A percentile compares a stretch with the other conserved stretches of the same genome.
Conservation (phyloP, 371 early-diverging fungal species). For the Actinomortierella ambigua region DNA sequence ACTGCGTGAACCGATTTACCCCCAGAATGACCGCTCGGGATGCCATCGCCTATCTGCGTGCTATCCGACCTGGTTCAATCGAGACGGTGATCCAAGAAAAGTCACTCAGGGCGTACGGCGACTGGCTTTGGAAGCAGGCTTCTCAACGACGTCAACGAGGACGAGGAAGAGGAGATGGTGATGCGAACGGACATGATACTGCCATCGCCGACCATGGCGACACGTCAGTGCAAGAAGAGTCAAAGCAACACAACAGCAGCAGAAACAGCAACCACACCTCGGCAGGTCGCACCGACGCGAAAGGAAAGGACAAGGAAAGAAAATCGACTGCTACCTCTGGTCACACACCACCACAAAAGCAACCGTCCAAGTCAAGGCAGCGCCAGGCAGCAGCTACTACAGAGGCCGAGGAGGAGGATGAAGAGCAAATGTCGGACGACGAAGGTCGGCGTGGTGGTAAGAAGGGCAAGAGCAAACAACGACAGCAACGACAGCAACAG, state of each 20-base stretch:
- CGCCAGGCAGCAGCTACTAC: not conserved
- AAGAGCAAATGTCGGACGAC: constrained; percentile 21
- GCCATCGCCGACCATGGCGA: no score
- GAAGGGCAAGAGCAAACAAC: constrained; percentile 32
- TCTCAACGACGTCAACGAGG: constrained; percentile 13
- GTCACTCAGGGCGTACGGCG: constrained; percentile 43
- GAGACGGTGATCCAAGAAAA: constrained; percentile 57
- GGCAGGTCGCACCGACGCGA: constrained; percentile 1
- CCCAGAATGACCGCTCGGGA: constrained; percentile 50
- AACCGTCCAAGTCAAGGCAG: constrained; percentile 10
- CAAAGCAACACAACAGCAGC: not conserved
- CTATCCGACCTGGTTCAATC: constrained; percentile 51
- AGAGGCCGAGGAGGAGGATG: not conserved
- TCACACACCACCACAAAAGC: not conserved
- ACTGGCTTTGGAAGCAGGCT: constrained; percentile 43
- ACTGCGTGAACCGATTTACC: constrained; percentile 43
- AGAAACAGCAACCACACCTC: not conserved
- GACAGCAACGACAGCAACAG: constrained; percentile 17
- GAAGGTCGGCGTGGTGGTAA: constrained; percentile 32
- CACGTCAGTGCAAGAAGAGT: not conserved
- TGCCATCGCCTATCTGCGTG: constrained; percentile 49
- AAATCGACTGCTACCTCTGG: no score
- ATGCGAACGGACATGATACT: not conserved
- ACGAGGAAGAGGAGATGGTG: not conserved
- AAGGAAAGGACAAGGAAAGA: constrained; percentile 19